Percentiles rank a stretch among this genome's conserved stretches.
phyloP scores from a whole-genome alignment of 2,329 filamentous ascomycete species.

The Phoma sp. region DNA sequence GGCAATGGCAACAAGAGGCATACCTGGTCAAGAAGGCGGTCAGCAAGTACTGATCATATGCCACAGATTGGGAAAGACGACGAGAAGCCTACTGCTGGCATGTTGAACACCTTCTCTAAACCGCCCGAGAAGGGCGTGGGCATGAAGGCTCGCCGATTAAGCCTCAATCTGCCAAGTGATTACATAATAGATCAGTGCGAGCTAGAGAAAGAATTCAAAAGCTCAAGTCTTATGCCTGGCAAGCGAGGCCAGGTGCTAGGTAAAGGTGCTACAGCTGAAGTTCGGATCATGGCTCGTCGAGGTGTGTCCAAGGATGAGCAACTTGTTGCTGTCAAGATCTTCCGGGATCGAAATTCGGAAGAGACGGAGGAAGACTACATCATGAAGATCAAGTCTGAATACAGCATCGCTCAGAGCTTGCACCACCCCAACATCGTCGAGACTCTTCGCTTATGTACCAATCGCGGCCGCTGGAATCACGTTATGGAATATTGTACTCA shows the following conservation, averaged over 20 bases:
- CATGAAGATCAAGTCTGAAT: slow-evolving; percentile 91
- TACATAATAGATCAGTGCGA: slow-evolving; percentile 75
- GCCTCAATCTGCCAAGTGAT: slow-evolving; percentile 75
- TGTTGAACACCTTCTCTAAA: slow-evolving; percentile 47
- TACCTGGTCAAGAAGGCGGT: slow-evolving; percentile 41
- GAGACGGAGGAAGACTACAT: slow-evolving; percentile 80
- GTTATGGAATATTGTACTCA: slow-evolving; percentile 92
- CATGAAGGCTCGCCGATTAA: slow-evolving; percentile 80
- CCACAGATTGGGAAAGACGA: slow-evolving; percentile 33
- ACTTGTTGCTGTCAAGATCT: slow-evolving; percentile 87
- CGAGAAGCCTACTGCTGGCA: slow-evolving; percentile 40
- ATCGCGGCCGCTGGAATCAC: slow-evolving; percentile 82
- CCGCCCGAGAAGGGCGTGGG: slow-evolving; percentile 73
- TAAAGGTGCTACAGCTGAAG: slow-evolving; percentile 82
- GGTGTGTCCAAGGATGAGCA: slow-evolving; percentile 65
- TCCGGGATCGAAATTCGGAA: slow-evolving; percentile 72
- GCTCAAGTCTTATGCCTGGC: slow-evolving; percentile 70
- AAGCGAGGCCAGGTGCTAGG: slow-evolving; percentile 78
- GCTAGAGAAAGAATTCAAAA: slow-evolving; percentile 73
- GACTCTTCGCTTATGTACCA: slow-evolving; percentile 75
- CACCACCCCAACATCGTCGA: slow-evolving; percentile 89
- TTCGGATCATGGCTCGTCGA: slow-evolving; percentile 81
- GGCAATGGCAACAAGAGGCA: slow-evolving; percentile 29
- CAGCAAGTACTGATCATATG: slow-evolving; percentile 48
- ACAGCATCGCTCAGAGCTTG: slow-evolving; percentile 82